Conservation (phyloP, 1,284 basidiomycete genomes). For the Cutaneotrichosporon daszewskae region DNA sequence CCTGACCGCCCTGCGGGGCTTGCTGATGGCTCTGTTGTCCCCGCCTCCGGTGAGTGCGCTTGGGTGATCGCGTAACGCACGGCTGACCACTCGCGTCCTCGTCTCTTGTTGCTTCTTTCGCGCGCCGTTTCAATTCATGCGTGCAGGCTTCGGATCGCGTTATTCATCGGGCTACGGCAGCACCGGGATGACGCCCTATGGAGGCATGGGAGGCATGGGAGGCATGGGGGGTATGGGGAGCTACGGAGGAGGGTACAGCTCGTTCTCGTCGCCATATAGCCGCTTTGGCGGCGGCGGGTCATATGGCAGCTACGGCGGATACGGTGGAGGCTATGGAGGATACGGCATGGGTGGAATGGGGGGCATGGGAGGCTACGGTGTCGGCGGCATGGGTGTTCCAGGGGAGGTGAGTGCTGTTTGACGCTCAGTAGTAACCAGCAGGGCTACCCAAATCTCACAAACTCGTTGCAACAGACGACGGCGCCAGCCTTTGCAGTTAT, state of each 20-base stretch:
- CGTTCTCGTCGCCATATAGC: slow-evolving; percentile 17
- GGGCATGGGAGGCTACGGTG: slow-evolving; percentile 52
- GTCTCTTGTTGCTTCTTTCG: no score
- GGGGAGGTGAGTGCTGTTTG: slow-evolving; percentile 43
- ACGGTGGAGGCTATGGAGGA: no score
- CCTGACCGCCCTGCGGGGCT: slow-evolving; percentile 39
- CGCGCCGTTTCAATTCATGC: no score
- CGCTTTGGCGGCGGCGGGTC: slow-evolving; percentile 39
- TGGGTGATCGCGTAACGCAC: not conserved
- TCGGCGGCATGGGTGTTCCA: slow-evolving; percentile 50
- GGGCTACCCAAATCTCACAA: slow-evolving; percentile 63
- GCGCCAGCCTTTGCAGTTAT: slow-evolving; percentile 89
- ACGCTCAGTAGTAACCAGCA: slow-evolving; percentile 10
- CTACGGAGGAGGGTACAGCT: slow-evolving; percentile 34
- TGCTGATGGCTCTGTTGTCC: slow-evolving; percentile 8
- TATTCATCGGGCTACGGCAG: slow-evolving; percentile 22
- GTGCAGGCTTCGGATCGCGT: no score
- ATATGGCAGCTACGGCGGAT: no score
- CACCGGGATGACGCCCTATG: slow-evolving; percentile 20
- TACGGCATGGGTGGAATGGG: slow-evolving; percentile 31
- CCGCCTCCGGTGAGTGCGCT: slow-evolving; percentile 4
- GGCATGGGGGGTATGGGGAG: slow-evolving; percentile 28
- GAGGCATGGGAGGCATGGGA: slow-evolving; percentile 34
- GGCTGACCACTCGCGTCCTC: no score
- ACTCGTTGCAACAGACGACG: slow-evolving; percentile 81